Base-by-base conservation (phyloP, 2,329 filamentous ascomycete species). In the Fonsecaea multimorphosa region DNA sequence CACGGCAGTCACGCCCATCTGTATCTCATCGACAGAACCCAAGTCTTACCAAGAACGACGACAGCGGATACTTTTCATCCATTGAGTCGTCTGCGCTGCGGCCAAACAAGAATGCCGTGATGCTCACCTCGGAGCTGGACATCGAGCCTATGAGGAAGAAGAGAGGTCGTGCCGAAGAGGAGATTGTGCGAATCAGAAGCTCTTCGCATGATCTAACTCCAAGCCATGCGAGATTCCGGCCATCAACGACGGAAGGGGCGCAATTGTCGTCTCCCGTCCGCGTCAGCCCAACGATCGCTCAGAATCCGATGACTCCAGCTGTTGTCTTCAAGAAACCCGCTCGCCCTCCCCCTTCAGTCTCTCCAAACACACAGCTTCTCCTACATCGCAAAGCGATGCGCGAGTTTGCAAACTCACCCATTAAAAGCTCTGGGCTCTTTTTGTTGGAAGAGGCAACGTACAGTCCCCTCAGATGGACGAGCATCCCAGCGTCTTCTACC, bases 11-110 rank as follows among this genome's bases (percentile, higher is more conserved):
- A 40, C 66, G 63, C 16, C 64, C 84, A 44, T 89, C 89, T 22
- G 91, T 91, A n/a, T 84, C 84, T 51, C 83, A 80, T 34, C 80
- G 83, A 58, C 87, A 87, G 58, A 92, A 91, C 79, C 89, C 91
- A 71, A 94, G 92, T 77, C 87, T 91, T 73, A 86, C 86, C 32
- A 89, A 90, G 12, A 89, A 96, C 82, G 92, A 91, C 74, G 95
- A 99, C 78, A 98, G 94, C 76, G 95, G 95, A 46, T 99, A 98
- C 78, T 97, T 96, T 76, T 98, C 95, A 1, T 97, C 93, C 0
- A 85, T 98, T 19, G 93, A 97, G 72, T 98, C 95, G 2, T 98
- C 95, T 0, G 92, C 86, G 14, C 86, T 92, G 76, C 87, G 94
- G 65, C 88, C 90, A 55, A 87, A 89, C 69, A 85, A 87, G 70